phyloP scores from a whole-genome alignment of 2,329 filamentous ascomycete species.

The Claviceps sp. region DNA sequence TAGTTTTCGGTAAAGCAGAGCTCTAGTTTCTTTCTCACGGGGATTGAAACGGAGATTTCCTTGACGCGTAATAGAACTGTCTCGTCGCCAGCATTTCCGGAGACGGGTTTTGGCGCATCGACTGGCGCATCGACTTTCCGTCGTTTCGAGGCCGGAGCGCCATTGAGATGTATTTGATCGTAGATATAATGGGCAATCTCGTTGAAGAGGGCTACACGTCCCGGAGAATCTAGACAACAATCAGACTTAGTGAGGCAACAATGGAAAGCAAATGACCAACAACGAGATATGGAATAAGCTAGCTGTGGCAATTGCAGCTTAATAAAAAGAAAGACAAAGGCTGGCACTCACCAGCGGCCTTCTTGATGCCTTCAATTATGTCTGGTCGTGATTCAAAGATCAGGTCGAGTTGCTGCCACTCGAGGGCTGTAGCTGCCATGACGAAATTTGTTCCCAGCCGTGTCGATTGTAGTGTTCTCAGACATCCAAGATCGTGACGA shows the following conservation, averaged over 20 bases:
- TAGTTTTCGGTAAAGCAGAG: conserved; percentile 47
- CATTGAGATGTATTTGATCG: conserved; percentile 26
- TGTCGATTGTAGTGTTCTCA: neutral
- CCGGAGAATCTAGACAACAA: conserved; percentile 32
- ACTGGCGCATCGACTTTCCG: conserved; percentile 37
- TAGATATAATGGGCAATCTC: conserved; percentile 38
- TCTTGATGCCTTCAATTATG: conserved; percentile 38
- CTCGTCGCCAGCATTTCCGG: conserved; percentile 30
- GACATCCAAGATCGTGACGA: neutral
- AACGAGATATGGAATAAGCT: neutral
- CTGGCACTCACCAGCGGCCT: conserved; percentile 34
- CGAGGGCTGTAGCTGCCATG: conserved; percentile 31
- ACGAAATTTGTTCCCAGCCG: neutral
- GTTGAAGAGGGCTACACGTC: conserved; percentile 40
- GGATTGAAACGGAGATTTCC: conserved; percentile 53
- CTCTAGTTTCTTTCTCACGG: conserved; percentile 55
- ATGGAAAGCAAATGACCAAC: too few species aligned
- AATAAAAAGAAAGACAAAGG: neutral
- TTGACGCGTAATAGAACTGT: conserved; percentile 45
- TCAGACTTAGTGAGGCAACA: neutral
- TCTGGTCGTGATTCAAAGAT: conserved; percentile 44
- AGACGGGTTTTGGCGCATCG: conserved; percentile 22
- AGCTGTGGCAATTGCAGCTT: neutral
- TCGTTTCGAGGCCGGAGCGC: conserved; percentile 37
- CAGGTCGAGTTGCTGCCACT: conserved; percentile 33